Evolutionary conservation across 768 basidiomycete genomes (phyloP).

Genomic region (Dioszegia hungarica): DNA sequence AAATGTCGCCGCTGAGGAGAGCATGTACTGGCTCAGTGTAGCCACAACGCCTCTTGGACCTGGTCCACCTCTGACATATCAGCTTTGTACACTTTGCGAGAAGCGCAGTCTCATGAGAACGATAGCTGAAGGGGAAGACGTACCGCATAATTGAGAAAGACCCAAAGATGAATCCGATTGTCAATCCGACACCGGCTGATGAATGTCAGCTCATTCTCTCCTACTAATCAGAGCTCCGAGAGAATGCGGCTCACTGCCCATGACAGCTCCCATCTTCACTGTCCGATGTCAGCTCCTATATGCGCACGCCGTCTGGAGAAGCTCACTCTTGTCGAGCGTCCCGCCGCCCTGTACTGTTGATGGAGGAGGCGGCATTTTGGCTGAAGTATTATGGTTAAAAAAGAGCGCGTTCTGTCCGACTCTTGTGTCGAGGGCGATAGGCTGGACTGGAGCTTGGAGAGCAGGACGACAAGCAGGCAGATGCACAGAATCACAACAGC

Average conservation of each 20-base stretch:
- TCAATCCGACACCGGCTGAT: conserved; percentile 78
- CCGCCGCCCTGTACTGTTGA: conserved; percentile 41
- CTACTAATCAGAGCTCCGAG: neutral
- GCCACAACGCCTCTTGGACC: conserved; percentile 85
- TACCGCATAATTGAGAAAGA: conserved; percentile 85
- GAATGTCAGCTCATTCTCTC: neutral
- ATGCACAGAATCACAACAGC: no score
- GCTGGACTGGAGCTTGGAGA: neutral
- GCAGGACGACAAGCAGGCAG: neutral
- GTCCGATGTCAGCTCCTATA: neutral
- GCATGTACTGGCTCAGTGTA: conserved; percentile 96
- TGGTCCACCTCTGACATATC: conserved; percentile 62
- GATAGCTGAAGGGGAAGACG: conserved; percentile 31
- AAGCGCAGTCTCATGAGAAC: neutral
- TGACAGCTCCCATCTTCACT: conserved; percentile 49
- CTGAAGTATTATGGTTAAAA: neutral
- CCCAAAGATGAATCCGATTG: conserved; percentile 96
- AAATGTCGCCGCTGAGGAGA: conserved; percentile 94
- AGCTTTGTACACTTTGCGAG: neutral
- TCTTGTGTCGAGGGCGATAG: neutral
- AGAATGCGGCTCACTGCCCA: conserved; percentile 39
- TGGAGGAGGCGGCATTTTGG: conserved; percentile 47
- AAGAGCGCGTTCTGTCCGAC: neutral
- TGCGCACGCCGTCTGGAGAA: neutral
- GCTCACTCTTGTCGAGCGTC: conserved; percentile 46